These are phyloP conservation scores for Mycosphaerelloides madeirae DNA, from an alignment of 2,329 filamentous ascomycete species.

Conservation along the genomic window DNA sequence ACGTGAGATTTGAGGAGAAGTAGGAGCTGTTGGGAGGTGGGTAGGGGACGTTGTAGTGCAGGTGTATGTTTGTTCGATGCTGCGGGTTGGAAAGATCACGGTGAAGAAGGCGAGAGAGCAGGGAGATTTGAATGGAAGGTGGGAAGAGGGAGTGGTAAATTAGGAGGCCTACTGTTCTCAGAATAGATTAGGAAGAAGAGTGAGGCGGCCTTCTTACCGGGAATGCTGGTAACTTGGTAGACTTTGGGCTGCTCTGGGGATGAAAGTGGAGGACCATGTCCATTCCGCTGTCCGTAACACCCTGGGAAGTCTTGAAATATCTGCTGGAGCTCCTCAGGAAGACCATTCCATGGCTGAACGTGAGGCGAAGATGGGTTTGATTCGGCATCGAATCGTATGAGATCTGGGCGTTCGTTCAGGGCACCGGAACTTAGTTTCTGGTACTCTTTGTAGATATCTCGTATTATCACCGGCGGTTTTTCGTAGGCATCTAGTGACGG, in stretches of 20 bases:
- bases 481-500: constrained; percentile 65
- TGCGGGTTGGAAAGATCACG: constrained; percentile 66
- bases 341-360: neutral
- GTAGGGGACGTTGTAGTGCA: constrained; percentile 71
- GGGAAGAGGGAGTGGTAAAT: constrained; percentile 73
- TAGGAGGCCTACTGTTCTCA: constrained; percentile 57
- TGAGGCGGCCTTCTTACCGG: constrained; percentile 50
- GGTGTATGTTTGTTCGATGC: constrained; percentile 86
- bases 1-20: constrained; percentile 42
- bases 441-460: constrained; percentile 69
- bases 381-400: constrained; percentile 11
- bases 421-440: constrained; percentile 55
- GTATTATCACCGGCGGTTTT: constrained; percentile 66
- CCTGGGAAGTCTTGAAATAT: constrained; percentile 17
- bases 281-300: neutral
- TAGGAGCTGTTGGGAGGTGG: constrained; percentile 50
- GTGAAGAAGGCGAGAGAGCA: constrained; percentile 73
- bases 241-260: constrained; percentile 6
- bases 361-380: neutral
- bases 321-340: constrained; percentile 12
- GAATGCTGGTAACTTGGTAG: constrained; percentile 61
- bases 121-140: constrained; percentile 58
- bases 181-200: constrained; percentile 9
- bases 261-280: neutral
- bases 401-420: constrained; percentile 35